Conservation (phyloP, 163 green algal species). For the Coccomyxa subellipsoidea region DNA sequence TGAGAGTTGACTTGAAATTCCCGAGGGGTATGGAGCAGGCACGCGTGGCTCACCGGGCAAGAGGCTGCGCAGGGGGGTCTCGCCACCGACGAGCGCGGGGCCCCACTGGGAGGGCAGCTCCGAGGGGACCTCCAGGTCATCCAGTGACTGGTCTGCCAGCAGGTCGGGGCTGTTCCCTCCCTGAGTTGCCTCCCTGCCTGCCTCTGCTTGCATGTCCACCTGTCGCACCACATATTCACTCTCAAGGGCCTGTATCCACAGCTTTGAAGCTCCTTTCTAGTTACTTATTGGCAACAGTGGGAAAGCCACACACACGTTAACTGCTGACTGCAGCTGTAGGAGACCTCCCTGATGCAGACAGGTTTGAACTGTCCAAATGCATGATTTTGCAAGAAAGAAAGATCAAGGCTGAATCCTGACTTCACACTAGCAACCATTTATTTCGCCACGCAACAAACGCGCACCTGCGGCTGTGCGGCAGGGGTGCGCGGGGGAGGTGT, state of each 20-base stretch:
- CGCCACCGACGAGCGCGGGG: background rate
- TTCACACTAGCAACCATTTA: too few species aligned
- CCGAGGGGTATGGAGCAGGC: too few species aligned
- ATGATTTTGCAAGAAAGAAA: too few species aligned
- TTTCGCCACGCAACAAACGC: background rate
- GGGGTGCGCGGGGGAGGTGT: background rate
- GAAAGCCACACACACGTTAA: too few species aligned
- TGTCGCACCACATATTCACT: background rate
- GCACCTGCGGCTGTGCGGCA: background rate
- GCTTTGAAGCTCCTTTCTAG: too few species aligned
- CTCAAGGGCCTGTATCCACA: too few species aligned
- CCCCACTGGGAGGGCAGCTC: constrained; percentile 31
- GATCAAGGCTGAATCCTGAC: too few species aligned
- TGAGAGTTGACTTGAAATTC: too few species aligned
- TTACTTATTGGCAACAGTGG: too few species aligned
- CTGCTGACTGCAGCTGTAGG: too few species aligned
- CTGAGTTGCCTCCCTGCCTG: background rate
- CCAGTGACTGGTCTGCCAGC: constrained; percentile 45
- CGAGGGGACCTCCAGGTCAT: constrained; percentile 54
- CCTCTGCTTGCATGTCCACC: background rate
- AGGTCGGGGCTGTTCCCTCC: constrained; percentile 23
- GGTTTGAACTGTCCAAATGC: too few species aligned
- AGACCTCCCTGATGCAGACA: too few species aligned
- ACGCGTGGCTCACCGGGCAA: constrained; percentile 11
- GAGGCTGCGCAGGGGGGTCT: constrained; percentile 14